phyloP scores from a whole-genome alignment of 2,329 filamentous ascomycete genomes.

The Metarhizium sp. region DNA sequence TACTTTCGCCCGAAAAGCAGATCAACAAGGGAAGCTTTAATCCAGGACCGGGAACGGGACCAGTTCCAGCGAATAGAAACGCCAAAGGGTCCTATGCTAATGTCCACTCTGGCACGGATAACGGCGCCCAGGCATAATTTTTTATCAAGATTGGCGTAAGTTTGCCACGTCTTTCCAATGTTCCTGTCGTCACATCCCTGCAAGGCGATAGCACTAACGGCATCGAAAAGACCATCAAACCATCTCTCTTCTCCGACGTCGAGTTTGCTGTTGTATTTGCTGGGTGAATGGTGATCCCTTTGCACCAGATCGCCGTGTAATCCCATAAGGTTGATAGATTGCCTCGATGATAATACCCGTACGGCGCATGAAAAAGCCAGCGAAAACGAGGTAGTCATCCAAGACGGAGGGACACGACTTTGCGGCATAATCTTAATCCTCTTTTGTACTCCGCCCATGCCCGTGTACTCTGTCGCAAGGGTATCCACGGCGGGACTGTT shows the following conservation, averaged over 20 bases:
- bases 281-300: not conserved
- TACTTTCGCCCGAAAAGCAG: conserved; percentile 7
- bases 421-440: too few relatives aligned
- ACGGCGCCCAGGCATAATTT: not conserved
- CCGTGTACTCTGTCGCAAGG: not conserved
- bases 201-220: not conserved
- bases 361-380: not conserved
- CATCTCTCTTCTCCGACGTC: not conserved
- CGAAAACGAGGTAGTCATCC: not conserved
- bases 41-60: not conserved
- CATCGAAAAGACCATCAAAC: not conserved
- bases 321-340: not conserved
- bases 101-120: not conserved
- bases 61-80: not conserved
- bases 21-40: not conserved
- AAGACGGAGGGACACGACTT: not conserved
- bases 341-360: not conserved
- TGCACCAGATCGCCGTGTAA: not conserved
- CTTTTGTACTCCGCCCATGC: too few relatives aligned
- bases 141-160: not conserved
- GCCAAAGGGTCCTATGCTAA: not conserved
- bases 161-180: not conserved
- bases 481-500: not conserved
- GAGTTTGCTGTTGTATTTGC: not conserved
- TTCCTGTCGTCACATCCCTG: not conserved